A percentile compares a stretch with the other conserved stretches of the same genome.
phyloP scores from a whole-genome alignment of 2,329 filamentous ascomycete species.

The Colletotrichum sp. region DNA sequence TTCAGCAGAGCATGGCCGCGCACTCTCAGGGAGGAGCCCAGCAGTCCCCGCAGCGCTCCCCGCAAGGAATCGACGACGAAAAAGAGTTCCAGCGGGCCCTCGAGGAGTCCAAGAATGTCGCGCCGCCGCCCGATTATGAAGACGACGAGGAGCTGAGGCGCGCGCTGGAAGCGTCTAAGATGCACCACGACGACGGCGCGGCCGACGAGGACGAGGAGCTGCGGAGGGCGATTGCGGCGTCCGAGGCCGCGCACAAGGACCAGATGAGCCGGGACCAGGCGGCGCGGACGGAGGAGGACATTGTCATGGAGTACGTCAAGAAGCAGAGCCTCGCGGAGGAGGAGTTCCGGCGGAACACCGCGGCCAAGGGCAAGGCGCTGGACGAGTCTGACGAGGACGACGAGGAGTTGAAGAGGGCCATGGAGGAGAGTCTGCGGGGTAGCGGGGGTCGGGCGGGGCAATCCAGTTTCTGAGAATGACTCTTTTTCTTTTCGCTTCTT shows the following conservation, averaged over 20 bases:
- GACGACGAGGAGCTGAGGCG: slow-evolving; percentile 42
- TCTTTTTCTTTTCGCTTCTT: neutral
- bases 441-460: slow-evolving; percentile 27
- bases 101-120: slow-evolving; percentile 36
- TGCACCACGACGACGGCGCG: slow-evolving; percentile 17
- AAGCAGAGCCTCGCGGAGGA: slow-evolving; percentile 78
- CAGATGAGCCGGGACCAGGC: slow-evolving; percentile 45
- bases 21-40: slow-evolving; percentile 22
- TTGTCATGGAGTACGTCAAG: slow-evolving; percentile 78
- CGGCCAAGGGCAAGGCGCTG: slow-evolving; percentile 39
- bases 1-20: slow-evolving; percentile 53
- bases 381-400: slow-evolving; percentile 45
- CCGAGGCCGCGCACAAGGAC: slow-evolving; percentile 47
- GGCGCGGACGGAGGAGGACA: slow-evolving; percentile 69
- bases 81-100: slow-evolving; percentile 46
- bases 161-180: slow-evolving; percentile 46
- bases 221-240: slow-evolving; percentile 51
- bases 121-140: slow-evolving; percentile 1
- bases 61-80: slow-evolving; percentile 30
- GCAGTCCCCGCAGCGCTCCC: neutral
- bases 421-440: slow-evolving; percentile 59
- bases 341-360: slow-evolving; percentile 43
- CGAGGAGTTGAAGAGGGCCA: slow-evolving; percentile 59
- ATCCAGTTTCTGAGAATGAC: slow-evolving; percentile 9
- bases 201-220: slow-evolving; percentile 48